A percentile compares a stretch with the other conserved stretches of the same genome.
phyloP scores from a whole-genome alignment of 306 rosid genomes.

The Canavalia gladiata region DNA sequence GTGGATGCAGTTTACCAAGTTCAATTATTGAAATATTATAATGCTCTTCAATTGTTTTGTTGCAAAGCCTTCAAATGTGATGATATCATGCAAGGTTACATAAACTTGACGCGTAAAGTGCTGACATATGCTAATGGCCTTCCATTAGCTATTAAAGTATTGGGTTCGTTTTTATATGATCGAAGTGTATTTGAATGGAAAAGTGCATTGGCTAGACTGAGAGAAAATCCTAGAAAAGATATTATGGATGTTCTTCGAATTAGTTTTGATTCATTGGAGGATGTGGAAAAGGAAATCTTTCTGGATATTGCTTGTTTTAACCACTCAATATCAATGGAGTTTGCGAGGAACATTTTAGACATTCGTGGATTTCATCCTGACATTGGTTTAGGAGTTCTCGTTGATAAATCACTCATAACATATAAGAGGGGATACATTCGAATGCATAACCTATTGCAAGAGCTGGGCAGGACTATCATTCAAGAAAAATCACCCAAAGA shows the following conservation, averaged over 20 bases:
- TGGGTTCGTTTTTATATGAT: constrained; percentile 37
- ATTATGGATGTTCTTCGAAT: constrained; percentile 1
- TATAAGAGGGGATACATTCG: accelerated
- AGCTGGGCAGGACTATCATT: constrained; percentile 34
- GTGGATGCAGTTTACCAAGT: background rate
- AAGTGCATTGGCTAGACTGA: constrained; percentile 38
- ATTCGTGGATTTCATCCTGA: constrained; percentile 27
- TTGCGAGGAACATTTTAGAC: background rate
- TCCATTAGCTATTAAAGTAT: constrained; percentile 41
- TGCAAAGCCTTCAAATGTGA: constrained; percentile 10
- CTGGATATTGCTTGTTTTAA: constrained; percentile 16
- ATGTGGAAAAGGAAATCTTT: constrained; percentile 17
- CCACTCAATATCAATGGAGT: accelerated
- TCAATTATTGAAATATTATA: background rate
- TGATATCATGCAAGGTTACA: background rate
- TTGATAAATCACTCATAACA: constrained; percentile 33
- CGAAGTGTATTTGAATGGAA: constrained; percentile 15
- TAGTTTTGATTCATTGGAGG: background rate
- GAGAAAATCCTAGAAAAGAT: background rate
- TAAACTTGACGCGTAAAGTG: background rate
- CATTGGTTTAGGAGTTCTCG: constrained; percentile 20
- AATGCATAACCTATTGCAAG: constrained; percentile 29
- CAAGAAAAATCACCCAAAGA: constrained; percentile 41
- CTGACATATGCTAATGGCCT: constrained; percentile 1
- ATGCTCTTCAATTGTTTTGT: background rate